A percentile compares a stretch with the other conserved stretches of the same genome.
phyloP scores from a whole-genome alignment of 2,329 filamentous ascomycete species.

The Beauveria rudraprayagi region DNA sequence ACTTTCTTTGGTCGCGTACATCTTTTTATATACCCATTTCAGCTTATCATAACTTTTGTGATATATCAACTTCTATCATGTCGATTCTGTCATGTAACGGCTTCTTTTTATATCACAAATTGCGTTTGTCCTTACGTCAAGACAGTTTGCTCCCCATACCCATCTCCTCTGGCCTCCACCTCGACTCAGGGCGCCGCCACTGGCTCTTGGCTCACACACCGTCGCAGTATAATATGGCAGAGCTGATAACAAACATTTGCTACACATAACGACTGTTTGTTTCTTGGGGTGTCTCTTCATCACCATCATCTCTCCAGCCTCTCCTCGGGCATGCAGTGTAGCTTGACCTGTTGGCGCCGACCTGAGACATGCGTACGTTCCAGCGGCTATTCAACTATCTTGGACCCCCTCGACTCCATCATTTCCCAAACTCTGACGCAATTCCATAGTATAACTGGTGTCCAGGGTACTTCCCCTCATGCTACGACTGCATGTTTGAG shows the following conservation, averaged over 20 bases:
- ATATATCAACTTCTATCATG: too few species aligned
- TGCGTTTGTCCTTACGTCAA: too few species aligned
- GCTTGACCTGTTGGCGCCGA: slow-evolving; percentile 1
- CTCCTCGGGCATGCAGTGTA: background rate
- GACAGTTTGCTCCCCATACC: too few species aligned
- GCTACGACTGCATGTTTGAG: background rate
- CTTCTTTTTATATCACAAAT: too few species aligned
- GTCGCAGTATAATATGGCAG: background rate
- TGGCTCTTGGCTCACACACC: background rate
- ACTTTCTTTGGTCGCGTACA: too few species aligned
- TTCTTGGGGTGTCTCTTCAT: too few species aligned
- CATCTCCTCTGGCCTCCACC: background rate
- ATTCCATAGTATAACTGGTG: background rate
- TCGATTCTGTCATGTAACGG: too few species aligned
- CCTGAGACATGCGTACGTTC: background rate
- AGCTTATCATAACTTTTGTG: too few species aligned
- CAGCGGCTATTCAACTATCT: background rate
- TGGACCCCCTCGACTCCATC: background rate
- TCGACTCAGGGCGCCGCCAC: background rate
- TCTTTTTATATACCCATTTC: too few species aligned
- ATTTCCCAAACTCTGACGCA: background rate
- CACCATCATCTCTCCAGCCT: too few species aligned
- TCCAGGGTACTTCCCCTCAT: background rate
- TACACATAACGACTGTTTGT: too few species aligned
- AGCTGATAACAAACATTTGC: background rate